Conservation (phyloP, 768 basidiomycete genomes). For the Leccinum longicurvipes region DNA sequence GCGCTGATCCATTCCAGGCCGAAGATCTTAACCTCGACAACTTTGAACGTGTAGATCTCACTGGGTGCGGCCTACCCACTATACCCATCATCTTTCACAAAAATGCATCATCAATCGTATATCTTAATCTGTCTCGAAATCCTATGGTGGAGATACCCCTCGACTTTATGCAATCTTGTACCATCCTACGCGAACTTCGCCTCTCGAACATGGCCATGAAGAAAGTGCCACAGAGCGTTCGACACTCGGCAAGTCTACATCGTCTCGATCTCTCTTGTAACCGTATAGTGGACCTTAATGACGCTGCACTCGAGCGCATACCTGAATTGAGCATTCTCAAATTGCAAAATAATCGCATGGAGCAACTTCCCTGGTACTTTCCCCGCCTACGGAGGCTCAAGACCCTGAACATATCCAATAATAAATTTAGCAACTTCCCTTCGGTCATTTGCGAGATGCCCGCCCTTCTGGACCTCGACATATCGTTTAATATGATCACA, state of each 20-base stretch:
- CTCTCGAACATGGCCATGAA: conserved; percentile 94
- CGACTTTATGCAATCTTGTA: conserved; percentile 92
- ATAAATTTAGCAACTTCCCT: conserved; percentile 81
- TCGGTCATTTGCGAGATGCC: conserved; percentile 68
- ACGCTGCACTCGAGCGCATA: conserved; percentile 78
- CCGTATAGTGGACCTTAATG: conserved; percentile 83
- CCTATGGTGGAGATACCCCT: conserved; percentile 95
- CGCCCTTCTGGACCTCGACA: conserved; percentile 79
- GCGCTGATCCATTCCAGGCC: conserved; percentile 43
- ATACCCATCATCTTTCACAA: conserved; percentile 86
- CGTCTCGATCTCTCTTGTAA: conserved; percentile 90
- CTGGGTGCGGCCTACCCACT: conserved; percentile 74
- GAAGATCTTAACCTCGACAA: conserved; percentile 69
- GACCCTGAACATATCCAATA: conserved; percentile 92
- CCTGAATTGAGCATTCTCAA: conserved; percentile 63
- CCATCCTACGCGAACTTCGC: conserved; percentile 76
- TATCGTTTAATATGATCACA: conserved; percentile 90
- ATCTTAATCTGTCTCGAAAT: conserved; percentile 87
- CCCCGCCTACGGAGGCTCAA: conserved; percentile 66
- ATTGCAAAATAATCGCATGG: conserved; percentile 89
- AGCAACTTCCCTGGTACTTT: conserved; percentile 83
- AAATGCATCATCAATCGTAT: conserved; percentile 79
- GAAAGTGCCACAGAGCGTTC: conserved; percentile 81
- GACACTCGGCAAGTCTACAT: conserved; percentile 67
- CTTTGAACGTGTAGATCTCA: conserved; percentile 80